These are phyloP conservation scores for Piedraia hortae DNA, from an alignment of 2,329 filamentous ascomycete genomes.

Conservation along the genomic window DNA sequence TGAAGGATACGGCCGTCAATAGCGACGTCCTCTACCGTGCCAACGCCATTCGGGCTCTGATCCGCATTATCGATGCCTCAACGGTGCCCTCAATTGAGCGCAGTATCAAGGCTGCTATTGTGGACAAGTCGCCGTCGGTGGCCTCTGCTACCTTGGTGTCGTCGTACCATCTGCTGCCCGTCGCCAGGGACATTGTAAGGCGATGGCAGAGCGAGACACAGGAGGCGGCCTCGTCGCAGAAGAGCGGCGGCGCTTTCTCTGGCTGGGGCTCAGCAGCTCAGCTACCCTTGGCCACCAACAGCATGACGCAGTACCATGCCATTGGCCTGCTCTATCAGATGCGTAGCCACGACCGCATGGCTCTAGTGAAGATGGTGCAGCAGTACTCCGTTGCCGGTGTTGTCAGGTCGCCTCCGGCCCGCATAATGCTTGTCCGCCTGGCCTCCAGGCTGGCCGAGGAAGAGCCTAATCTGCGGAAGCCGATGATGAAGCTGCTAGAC, in stretches of 20 bases:
- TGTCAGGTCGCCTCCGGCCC: slow-evolving; percentile 80
- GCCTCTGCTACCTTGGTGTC: slow-evolving; percentile 89
- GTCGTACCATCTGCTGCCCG: slow-evolving; percentile 88
- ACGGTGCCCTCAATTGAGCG: slow-evolving; percentile 95
- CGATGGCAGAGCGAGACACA: slow-evolving; percentile 98
- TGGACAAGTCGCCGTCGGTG: slow-evolving; percentile 94
- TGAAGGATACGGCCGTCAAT: slow-evolving; percentile 94
- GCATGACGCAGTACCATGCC: slow-evolving; percentile 95
- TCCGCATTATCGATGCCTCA: slow-evolving; percentile 85
- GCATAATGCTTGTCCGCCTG: slow-evolving; percentile 73
- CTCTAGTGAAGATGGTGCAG: slow-evolving; percentile 99
- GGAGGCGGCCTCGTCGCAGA: slow-evolving; percentile 72
- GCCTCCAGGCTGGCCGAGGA: slow-evolving; percentile 88
- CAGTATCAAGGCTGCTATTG: slow-evolving; percentile 95
- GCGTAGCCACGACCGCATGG: slow-evolving; percentile 92
- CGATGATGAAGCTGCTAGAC: slow-evolving; percentile 92
- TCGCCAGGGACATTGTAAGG: slow-evolving; percentile 79
- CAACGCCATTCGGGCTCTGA: slow-evolving; percentile 84
- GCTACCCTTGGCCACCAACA: slow-evolving; percentile 49
- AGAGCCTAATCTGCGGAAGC: slow-evolving; percentile 62
- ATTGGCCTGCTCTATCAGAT: slow-evolving; percentile 95
- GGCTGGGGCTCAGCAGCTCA: slow-evolving; percentile 56
- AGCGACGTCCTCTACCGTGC: slow-evolving; percentile 84
- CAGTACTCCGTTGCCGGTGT: slow-evolving; percentile 80
- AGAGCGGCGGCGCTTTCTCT: slow-evolving; percentile 71